A percentile compares a stretch with the other conserved stretches of the same genome.
phyloP scores from a whole-genome alignment of 73 alveolate species.

The Tetrahymena elliotti region DNA sequence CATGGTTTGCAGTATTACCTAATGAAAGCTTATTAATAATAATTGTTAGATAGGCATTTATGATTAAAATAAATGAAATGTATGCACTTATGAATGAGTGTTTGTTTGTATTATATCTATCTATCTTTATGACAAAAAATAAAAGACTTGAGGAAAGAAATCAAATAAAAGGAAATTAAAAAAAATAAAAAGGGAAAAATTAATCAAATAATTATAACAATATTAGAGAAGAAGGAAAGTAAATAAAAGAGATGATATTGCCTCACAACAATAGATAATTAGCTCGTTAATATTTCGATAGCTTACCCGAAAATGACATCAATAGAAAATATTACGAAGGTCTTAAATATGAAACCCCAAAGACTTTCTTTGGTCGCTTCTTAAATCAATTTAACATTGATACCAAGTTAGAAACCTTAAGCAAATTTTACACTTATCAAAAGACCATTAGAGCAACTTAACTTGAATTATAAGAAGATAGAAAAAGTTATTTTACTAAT shows the following conservation, averaged over 20 bases:
- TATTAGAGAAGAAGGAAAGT: background rate
- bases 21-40: no score
- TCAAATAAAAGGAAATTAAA: background rate
- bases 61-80: background rate
- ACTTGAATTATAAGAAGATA: slow-evolving; percentile 15
- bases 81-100: background rate
- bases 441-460: slow-evolving; percentile 9
- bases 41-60: background rate
- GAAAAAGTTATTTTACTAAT: slow-evolving; percentile 8
- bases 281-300: slow-evolving; percentile 32
- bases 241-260: background rate
- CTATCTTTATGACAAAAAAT: background rate
- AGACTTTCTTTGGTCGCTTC: background rate
- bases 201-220: background rate
- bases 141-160: background rate
- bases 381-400: background rate
- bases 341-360: slow-evolving; percentile 1
- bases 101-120: background rate
- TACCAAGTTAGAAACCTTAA: slow-evolving; percentile 9
- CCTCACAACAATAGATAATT: background rate
- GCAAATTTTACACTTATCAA: slow-evolving; percentile 28
- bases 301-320: slow-evolving; percentile 30
- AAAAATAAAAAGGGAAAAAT: background rate
- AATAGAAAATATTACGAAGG: slow-evolving; percentile 35
- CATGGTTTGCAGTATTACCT: background rate